Conservation (phyloP, 441 rosid species). For the Geranium incanum region DNA sequence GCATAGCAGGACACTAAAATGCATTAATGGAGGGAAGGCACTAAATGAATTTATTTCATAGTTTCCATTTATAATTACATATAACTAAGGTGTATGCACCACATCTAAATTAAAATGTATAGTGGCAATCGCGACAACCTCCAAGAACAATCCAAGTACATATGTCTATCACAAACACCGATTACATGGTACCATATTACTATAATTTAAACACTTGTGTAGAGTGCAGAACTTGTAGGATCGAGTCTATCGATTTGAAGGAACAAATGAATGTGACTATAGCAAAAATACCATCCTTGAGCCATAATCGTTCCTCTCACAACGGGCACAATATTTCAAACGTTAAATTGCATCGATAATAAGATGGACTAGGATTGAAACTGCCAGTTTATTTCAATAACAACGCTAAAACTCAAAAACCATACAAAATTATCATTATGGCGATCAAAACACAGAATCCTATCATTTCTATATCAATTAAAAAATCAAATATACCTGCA, state of each 20-base stretch:
- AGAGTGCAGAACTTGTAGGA: neutral
- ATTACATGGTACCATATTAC: neutral
- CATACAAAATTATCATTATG: neutral
- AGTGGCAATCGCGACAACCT: neutral
- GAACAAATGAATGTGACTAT: neutral
- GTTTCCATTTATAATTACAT: neutral
- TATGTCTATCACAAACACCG: neutral
- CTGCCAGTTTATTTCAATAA: neutral
- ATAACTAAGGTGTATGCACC: neutral
- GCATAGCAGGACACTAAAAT: neutral
- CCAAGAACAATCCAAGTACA: neutral
- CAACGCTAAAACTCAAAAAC: neutral
- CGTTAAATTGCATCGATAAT: neutral
- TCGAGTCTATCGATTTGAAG: neutral
- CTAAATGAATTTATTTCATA: neutral
- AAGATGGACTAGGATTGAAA: neutral
- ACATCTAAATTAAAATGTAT: neutral
- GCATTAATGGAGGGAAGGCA: neutral
- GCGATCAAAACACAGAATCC: neutral
- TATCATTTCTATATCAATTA: neutral
- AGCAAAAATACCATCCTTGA: no score
- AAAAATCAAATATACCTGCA: slow-evolving; percentile 36
- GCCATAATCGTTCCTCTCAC: neutral
- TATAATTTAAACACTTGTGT: neutral
- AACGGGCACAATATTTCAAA: neutral